Base-by-base conservation (phyloP, 225 moss, liverwort and hornwort species). In the Pseudisothecium myosuroides region DNA sequence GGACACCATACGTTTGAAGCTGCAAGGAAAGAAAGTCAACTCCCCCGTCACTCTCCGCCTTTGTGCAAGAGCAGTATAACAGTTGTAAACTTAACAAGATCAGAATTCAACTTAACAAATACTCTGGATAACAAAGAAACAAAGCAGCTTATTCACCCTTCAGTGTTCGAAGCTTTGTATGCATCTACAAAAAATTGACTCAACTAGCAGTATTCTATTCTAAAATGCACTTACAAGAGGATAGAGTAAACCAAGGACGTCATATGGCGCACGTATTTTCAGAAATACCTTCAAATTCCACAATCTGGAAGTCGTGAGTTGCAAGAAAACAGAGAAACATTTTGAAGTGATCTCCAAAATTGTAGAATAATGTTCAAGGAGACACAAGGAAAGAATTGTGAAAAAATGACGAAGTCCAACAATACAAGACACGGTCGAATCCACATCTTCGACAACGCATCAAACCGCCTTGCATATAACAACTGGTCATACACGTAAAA, bases 211-310 rank as follows among this genome's bases (percentile, higher is more conserved):
- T 52, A 29, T 65, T 21, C 66, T 49, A 67, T 84, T 54, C 54
- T 47, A 82, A 87, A 62, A 80, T 61, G 71, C 26, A 84, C 94
- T 92, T 92, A 95, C 95, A 81, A 95, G 94, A 83, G 94, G 88
- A 90, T 95, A 95, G 80, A 95, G 88, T 43, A 90, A 89, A 73
- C 95, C 95, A 75, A 95, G 95, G 75, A 91, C 83, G 86, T 95
- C 95, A 81, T 90, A 95, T 81, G 92, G 92, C 68, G 88, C 91
- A 83, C 92, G 85, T 64, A 95, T 71, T 88, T 87, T 89, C 76
- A 94, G 47, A 41, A 72, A 86, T 61, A 88, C 93, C 94, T 94
- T 85, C 83, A 75, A 65, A 64, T 83, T 65, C 71, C 90, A 81
- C 60, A 80, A 75, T 50, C 69, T 61, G 85, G 58, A 85, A 49